A percentile compares a stretch with the other conserved stretches of the same genome.
Conservation (phyloP, 441 rosid species). For the Pelargonium fulgidum region DNA sequence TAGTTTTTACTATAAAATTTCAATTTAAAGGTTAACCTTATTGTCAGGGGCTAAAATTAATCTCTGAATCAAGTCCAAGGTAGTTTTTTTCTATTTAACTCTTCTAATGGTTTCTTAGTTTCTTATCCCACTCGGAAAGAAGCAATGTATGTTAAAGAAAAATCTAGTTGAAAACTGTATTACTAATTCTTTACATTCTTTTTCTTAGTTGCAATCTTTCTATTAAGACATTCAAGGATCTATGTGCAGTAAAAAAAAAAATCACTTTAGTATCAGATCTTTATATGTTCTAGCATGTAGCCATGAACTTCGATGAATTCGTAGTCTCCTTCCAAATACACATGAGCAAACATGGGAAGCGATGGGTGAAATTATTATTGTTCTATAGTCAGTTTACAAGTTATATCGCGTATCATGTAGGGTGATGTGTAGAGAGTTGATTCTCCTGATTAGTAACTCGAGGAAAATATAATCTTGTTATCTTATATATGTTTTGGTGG, state of each 20-base stretch:
- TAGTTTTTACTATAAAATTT: not conserved
- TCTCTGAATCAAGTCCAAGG: not conserved
- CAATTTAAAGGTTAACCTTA: not conserved
- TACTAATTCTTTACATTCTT: not conserved
- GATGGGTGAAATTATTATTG: not conserved
- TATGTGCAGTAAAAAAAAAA: not conserved
- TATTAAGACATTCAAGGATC: not conserved
- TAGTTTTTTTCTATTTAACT: not conserved
- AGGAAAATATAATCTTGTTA: not conserved
- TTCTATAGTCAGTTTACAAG: not conserved
- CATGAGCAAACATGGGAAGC: not conserved
- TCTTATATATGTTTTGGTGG: not conserved
- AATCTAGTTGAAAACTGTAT: not conserved
- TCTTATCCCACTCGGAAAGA: not conserved
- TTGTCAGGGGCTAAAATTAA: not conserved
- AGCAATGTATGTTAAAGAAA: not conserved
- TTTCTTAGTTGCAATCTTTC: not conserved
- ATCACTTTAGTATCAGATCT: not conserved
- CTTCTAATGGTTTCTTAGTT: not conserved
- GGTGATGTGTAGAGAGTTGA: not conserved
- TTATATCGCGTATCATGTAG: not conserved
- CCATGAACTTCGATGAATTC: not conserved
- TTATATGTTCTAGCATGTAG: not conserved
- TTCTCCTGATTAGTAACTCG: not conserved
- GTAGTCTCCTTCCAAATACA: not conserved